Base-by-base conservation (phyloP, 371 early-diverging fungal genomes). In the Syncephalis fuscata region DNA sequence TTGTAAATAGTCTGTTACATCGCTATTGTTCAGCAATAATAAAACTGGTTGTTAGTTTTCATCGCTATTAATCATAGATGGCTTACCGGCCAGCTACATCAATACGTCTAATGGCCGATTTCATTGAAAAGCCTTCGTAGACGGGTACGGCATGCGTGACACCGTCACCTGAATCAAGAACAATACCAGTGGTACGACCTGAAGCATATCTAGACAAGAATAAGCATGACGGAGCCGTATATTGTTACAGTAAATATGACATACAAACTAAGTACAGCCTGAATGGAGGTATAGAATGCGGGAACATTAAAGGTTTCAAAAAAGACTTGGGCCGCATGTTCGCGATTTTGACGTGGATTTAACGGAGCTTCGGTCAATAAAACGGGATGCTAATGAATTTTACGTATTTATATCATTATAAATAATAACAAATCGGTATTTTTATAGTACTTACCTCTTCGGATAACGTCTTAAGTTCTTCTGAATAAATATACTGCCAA, bases 241-340 rank as follows among this genome's bases (percentile, higher is more conserved):
- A 32, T 32, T 4, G 11, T 32, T 11, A 32, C 11, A 7, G 7
- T 32, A 32, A 32, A 7, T 11, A 26, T 23, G 8, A 48, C 68
- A 57, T 65, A 86, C 73, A 93, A 79, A 56, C 88, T 82, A 27
- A 96, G 76, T 7, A 94, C 92, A 24, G 94, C 94, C 66, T 94
- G 97, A 57, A 93, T 84, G 20, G 90, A 87, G 42, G 90, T 78
- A 62, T 85, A 92, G 48, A 94, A 68, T 26, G 93, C 92, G 16
- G 95, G 95, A 9, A 87, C 90, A 53, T 93, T 92, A 70, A 94
- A 96, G 4, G 94, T 94, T 55, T 96, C 97, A 57, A 96, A 94
- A 59, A 94, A 85, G 50, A 94, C 82, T 65, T 92, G 92, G 36
- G 92, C 90, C 23, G 84, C 85, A 41, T 76, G 69, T 44, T 96